phyloP scores from a whole-genome alignment of 345 rosid genomes.

The Aethionema arabicum region DNA sequence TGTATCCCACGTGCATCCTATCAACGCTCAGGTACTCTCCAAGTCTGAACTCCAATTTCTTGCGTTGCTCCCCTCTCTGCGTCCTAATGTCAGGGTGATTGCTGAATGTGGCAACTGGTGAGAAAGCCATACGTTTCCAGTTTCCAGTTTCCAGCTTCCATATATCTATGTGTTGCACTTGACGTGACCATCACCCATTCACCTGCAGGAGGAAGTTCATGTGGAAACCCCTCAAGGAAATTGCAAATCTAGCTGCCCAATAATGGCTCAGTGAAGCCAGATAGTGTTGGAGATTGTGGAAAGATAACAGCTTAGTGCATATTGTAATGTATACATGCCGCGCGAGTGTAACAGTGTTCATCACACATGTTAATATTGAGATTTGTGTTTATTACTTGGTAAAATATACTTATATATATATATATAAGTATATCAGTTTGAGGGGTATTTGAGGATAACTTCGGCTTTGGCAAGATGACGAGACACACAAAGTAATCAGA shows the following conservation, averaged over 20 bases:
- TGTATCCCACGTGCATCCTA: background rate
- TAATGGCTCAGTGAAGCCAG: background rate
- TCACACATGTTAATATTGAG: background rate
- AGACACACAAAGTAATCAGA: background rate
- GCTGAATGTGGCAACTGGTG: slow-evolving; percentile 96
- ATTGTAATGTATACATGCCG: slow-evolving; percentile 16
- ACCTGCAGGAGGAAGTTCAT: slow-evolving; percentile 72
- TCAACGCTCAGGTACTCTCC: slow-evolving; percentile 62
- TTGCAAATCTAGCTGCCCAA: slow-evolving; percentile 53
- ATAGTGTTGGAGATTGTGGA: slow-evolving; percentile 2
- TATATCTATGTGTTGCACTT: background rate
- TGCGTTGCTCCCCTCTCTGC: slow-evolving; percentile 79
- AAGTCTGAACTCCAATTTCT: slow-evolving; percentile 86
- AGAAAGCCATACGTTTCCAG: background rate
- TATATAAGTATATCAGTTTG: background rate
- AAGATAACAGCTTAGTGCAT: slow-evolving; percentile 10
- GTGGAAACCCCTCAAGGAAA: slow-evolving; percentile 85
- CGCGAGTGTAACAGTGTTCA: slow-evolving; percentile 23
- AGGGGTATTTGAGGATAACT: background rate
- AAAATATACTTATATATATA: background rate
- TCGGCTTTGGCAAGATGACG: slow-evolving; percentile 1
- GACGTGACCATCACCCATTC: slow-evolving; percentile 6
- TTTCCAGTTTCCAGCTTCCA: too few relatives aligned
- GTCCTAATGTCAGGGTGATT: slow-evolving; percentile 81
- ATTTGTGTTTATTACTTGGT: background rate